Evolutionary conservation across 441 rosid genomes (phyloP), one percentile per base, ranked within the genome.

Genomic region (Brassica balearica): DNA sequence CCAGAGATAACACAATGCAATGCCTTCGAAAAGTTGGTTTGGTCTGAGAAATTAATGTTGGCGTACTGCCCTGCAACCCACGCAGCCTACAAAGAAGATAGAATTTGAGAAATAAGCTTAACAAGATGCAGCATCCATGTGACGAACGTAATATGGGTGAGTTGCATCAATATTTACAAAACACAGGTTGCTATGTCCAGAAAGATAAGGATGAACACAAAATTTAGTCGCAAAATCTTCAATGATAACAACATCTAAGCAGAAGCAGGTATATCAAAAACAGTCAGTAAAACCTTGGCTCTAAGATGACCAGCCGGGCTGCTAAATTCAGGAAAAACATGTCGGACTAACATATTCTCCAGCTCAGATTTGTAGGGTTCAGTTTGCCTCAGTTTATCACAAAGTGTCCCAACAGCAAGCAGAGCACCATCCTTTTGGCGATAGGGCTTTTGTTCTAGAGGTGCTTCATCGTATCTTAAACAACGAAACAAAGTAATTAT

Each of bases 31-130:
- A 90, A 96, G 86, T 92, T 92, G 82, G 83, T 88, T 83, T 88
- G 95, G 71, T 96, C 97, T 32, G 93, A 82, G 76, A 96, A 96
- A 82, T 72, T 90, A 65, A 96, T 84, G 72, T 89, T 87, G 65
- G 98, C 99, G 85, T 96, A 96, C 78, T 94, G 99, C 73, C 99
- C 98, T 1, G 98, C 96, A 81, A 96, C 99, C 99, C 99, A 96
- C 2, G 98, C 98, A 14, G 99, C 99, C 98, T 96, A 78, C 41
- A 80, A 63, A 76, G 83, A 84, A 43, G 71, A 61, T 55, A 72
- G 43, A 77, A 66, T 17, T 11, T 48, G 11, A 36, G 38, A 71
- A 46, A 36, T 51, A 34, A 68, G 74, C 69, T 51, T 60, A 14
- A 69, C 20, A 38, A 61, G 60, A 32, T 69, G 56, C 4, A 0